Base-by-base conservation (phyloP, 1,284 basidiomycete genomes). In the Boletellus deceptivus region DNA sequence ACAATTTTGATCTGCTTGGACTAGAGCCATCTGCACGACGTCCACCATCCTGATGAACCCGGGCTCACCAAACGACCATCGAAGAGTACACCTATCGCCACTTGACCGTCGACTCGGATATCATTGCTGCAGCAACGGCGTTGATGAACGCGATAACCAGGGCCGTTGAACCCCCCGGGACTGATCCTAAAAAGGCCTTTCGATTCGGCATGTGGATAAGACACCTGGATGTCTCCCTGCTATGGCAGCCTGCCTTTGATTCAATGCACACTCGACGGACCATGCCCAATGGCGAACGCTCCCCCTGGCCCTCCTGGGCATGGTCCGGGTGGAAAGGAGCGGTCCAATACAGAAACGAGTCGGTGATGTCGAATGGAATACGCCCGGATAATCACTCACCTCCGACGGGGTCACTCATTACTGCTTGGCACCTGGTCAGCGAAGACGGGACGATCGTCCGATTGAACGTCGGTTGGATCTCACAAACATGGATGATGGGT, bases 311-410 rank as follows among this genome's bases (percentile, higher is more conserved):
- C 3, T 60, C 57, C 16, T 61, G 62, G 59, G 55, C 62, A 9
- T 60, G 59, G 57, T 53, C 62, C 3, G 59, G 50, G 4, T 60
- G 59, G 62, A 59, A 48, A 18, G 62, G 59, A 17, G 59, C 59
- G 10, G 48, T 49, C 9, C 44, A 41, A 10, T 60, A 60, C 9
- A 37, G 36, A 13, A 24, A 29, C 18, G 43, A 49, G 31, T 35
- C 34, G 8, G 27, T 42, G 3, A 18, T 60, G 40, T 17, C 62
- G 17, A n/a, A 50, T 3, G 40, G 46, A 13, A 20, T 18, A 1
- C 20, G 38, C 3, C 29, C 34, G 2, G 50, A 53, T 24, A 29
- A 20, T 16, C 57, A 49, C 27, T 25, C 9, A 4, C 20, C 18
- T 24, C 59, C 48, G 17, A 38, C 27, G 5, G 56, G 56, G 29